Conservation (phyloP, 345 rosid genomes). For the Jatropha curcas region DNA sequence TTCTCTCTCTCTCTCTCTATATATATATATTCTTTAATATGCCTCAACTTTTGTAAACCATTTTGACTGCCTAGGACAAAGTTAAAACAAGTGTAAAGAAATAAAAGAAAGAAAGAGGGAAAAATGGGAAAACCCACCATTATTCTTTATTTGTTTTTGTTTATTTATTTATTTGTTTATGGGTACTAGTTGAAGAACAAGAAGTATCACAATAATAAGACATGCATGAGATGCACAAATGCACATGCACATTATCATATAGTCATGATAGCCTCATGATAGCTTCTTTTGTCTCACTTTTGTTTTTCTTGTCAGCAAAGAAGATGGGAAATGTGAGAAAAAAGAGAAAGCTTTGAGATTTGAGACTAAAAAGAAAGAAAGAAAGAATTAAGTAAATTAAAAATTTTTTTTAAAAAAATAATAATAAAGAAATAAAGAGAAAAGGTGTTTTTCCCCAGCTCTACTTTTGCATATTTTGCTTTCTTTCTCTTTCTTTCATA, state of each 20-base stretch:
- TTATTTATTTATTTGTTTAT: too few relatives aligned
- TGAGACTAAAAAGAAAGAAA: not conserved
- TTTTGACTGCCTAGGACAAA: slow-evolving; percentile 12
- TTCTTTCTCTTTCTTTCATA: not conserved
- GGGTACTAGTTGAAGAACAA: too few relatives aligned
- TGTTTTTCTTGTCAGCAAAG: slow-evolving; percentile 23
- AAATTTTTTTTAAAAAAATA: too few relatives aligned
- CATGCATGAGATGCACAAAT: slow-evolving; percentile 19
- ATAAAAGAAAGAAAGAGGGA: not conserved
- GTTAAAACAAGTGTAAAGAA: not conserved
- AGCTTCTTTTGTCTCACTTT: slow-evolving; percentile 25
- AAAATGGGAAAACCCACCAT: too few relatives aligned
- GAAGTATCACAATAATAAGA: not conserved
- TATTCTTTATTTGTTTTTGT: not conserved
- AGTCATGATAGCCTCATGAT: slow-evolving; percentile 27
- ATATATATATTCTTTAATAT: not conserved
- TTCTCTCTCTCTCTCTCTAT: not conserved
- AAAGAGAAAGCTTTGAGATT: slow-evolving; percentile 10
- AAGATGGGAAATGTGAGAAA: slow-evolving; percentile 14
- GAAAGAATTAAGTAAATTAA: too few relatives aligned
- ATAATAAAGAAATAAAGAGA: not conserved
- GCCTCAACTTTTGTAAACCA: not conserved
- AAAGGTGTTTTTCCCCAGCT: not conserved
- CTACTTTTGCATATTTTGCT: not conserved
- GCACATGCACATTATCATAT: slow-evolving; percentile 17